phyloP scores from a whole-genome alignment of 2,329 filamentous ascomycete genomes.

The Stachybotrys chlorohalonatus region DNA sequence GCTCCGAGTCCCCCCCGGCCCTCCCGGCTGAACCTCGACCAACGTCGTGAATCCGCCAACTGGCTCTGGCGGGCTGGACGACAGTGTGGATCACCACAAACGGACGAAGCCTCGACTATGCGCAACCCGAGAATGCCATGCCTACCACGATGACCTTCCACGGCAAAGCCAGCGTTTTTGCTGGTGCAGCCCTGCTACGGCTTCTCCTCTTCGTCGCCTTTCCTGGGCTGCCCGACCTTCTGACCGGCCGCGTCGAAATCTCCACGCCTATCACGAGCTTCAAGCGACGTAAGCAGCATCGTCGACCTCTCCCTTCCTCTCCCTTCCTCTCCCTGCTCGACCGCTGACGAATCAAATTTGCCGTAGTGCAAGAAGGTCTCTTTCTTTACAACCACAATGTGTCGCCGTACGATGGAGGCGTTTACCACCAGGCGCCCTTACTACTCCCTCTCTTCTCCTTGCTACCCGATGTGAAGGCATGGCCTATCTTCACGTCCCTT shows the following conservation, averaged over 20 bases:
- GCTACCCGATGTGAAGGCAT: slow-evolving; percentile 59
- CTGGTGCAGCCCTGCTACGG: slow-evolving; percentile 67
- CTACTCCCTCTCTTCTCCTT: slow-evolving; percentile 87
- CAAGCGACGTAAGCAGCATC: slow-evolving; percentile 67
- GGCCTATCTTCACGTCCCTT: slow-evolving; percentile 66
- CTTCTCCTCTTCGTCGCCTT: slow-evolving; percentile 73
- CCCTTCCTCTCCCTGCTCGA: neutral
- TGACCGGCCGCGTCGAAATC: slow-evolving; percentile 89
- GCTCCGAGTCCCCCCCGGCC: neutral
- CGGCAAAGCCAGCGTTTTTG: slow-evolving; percentile 52
- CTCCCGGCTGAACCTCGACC: neutral
- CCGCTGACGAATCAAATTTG: neutral
- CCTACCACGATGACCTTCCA: slow-evolving; percentile 27
- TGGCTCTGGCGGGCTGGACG: slow-evolving; percentile 13
- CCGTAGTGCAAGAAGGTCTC: slow-evolving; percentile 82
- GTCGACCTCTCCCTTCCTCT: neutral
- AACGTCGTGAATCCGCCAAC: slow-evolving; percentile 13
- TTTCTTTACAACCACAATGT: slow-evolving; percentile 96
- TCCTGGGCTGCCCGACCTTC: slow-evolving; percentile 71
- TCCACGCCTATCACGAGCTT: slow-evolving; percentile 97
- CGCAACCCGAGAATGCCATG: slow-evolving; percentile 21
- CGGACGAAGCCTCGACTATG: slow-evolving; percentile 15
- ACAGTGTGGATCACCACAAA: slow-evolving; percentile 7
- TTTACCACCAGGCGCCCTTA: slow-evolving; percentile 73
- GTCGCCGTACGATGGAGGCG: slow-evolving; percentile 92